Percentiles rank a stretch among this genome's conserved stretches.
Evolutionary conservation across 1,284 basidiomycete genomes (phyloP).

Genomic region (Naganishia sp.): DNA sequence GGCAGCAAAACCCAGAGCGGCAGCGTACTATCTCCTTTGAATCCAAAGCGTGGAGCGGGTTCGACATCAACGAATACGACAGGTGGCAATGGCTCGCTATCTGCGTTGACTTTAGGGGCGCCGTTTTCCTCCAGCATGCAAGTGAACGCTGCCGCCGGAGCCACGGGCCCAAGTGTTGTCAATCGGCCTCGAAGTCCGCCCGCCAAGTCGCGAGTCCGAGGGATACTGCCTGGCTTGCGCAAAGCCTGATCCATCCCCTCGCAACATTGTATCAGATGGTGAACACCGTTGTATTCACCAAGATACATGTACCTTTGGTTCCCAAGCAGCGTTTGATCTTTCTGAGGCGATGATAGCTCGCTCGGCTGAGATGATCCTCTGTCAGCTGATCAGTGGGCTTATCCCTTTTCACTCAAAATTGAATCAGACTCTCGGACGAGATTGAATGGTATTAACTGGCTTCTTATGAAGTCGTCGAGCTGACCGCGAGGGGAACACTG

Average conservation of each 20-base stretch:
- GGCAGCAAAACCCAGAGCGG: conserved; percentile 32
- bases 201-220: conserved; percentile 29
- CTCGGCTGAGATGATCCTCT: too few species aligned
- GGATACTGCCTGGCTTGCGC: conserved; percentile 8
- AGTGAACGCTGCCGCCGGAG: conserved; percentile 38
- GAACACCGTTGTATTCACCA: too few species aligned
- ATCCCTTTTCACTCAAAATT: too few species aligned
- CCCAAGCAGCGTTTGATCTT: too few species aligned
- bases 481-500: too few species aligned
- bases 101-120: conserved; percentile 44
- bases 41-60: conserved; percentile 44
- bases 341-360: too few species aligned
- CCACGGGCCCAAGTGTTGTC: conserved; percentile 42
- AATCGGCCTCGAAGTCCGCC: conserved; percentile 30
- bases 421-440: too few species aligned
- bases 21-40: conserved; percentile 48
- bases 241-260: not conserved
- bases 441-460: too few species aligned
- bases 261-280: too few species aligned
- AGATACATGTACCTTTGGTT: too few species aligned
- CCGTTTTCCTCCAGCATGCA: conserved; percentile 50
- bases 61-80: conserved; percentile 19
- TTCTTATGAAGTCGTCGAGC: too few species aligned
- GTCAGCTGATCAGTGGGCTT: too few species aligned
- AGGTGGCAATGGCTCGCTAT: conserved; percentile 32